Evolutionary conservation across 1,284 basidiomycete species (phyloP).

Genomic region (Rhodotorula sp.): DNA sequence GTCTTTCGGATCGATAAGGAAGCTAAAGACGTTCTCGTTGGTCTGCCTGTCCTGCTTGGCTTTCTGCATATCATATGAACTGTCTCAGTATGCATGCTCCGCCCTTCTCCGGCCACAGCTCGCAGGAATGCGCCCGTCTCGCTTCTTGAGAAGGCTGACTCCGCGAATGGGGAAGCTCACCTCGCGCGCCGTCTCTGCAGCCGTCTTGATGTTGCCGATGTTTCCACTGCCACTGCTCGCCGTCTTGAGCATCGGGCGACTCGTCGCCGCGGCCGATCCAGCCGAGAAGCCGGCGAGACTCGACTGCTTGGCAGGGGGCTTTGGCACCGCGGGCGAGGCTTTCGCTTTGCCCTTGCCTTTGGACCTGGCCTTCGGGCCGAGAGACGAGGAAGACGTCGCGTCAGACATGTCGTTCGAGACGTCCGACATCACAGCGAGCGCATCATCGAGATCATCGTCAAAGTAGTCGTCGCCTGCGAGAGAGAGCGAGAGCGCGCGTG

Average conservation of each 20-base stretch:
- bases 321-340: constrained; percentile 10
- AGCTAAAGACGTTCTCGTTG: constrained; percentile 75
- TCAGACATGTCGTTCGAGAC: constrained; percentile 29
- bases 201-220: constrained; percentile 32
- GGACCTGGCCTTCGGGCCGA: constrained; percentile 2
- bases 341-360: constrained; percentile 21
- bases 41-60: constrained; percentile 75
- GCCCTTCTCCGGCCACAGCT: background rate
- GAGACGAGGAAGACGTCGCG: constrained; percentile 11
- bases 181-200: constrained; percentile 26
- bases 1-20: constrained; percentile 73
- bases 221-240: constrained; percentile 35
- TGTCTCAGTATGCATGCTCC: background rate
- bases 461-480: constrained; percentile 38
- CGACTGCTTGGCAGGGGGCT: constrained; percentile 16
- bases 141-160: background rate
- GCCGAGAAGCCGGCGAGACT: background rate
- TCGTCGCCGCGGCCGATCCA: background rate
- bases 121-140: background rate
- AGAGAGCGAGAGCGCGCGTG: background rate
- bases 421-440: constrained; percentile 36
- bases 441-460: constrained; percentile 38
- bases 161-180: constrained; percentile 12
- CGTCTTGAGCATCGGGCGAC: constrained; percentile 37
- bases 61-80: constrained; percentile 2